Evolutionary conservation across 2,329 filamentous ascomycete genomes (phyloP), one percentile per base, ranked within the genome.

Genomic region (Colletotrichum spaethianum): DNA sequence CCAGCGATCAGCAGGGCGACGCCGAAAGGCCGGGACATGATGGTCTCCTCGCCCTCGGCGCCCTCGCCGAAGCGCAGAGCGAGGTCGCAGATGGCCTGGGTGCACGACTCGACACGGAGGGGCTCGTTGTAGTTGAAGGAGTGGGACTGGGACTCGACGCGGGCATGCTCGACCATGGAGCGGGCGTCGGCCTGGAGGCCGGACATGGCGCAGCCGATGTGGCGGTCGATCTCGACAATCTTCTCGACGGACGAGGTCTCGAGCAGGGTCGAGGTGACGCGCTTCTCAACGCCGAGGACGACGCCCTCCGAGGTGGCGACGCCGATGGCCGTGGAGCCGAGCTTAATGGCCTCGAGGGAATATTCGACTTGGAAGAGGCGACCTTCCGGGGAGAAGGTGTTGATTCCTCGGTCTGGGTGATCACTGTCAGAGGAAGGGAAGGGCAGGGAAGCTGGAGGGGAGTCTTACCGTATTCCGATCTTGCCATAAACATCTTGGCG

Each of bases 321-420:
- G 79, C 96, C 96, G 86, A 99, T 99, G 81, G 96, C 96, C 78
- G 96, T 99, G 79, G 94, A 97, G 78, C 96, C 96, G 77, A 98
- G 94, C 89, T 99, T 99, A 91, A 99, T 99, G 85, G 96, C 96
- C 89, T 99, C 96, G 84, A 99, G 93, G 73, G 96, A 98, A 91
- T 99, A 99, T 93, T 99, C 96, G 88, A 99, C 96, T 88, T 99
- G 96, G 91, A 99, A 99, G 84, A 99, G 94, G 86, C 96, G 96
- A 81, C 96, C 96, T 90, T 99, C 96, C 74, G 96, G 96, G 79
- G 96, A 99, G 91, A 99, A 99, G 90, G 96, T 99, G 90, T 28
- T n/a, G 68, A 74, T 74, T 59, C 73, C 73, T 26, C 63, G 72
- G 62, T 28, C 62, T 61, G 57, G 42, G 74, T 70, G 57, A 63